These are phyloP conservation scores for Phylloporus sp. DNA, from an alignment of 768 basidiomycete genomes.

Conservation along the genomic window DNA sequence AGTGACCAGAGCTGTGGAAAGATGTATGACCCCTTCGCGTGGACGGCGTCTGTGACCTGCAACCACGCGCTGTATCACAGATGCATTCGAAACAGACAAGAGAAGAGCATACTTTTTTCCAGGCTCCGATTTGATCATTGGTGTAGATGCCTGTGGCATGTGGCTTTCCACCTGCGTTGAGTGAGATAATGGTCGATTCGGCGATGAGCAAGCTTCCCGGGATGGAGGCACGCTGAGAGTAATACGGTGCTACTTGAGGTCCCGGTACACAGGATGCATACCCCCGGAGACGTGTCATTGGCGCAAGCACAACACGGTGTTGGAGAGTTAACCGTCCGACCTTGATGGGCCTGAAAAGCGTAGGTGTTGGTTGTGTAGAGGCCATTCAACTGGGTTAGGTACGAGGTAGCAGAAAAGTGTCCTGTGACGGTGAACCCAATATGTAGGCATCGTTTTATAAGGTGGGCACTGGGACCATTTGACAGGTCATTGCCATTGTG, in stretches of 20 bases:
- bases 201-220: conserved; percentile 48
- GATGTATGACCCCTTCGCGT: conserved; percentile 48
- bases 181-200: conserved; percentile 53
- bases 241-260: conserved; percentile 40
- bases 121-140: conserved; percentile 48
- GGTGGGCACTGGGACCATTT: no score
- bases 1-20: conserved; percentile 48
- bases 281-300: conserved; percentile 47
- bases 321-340: conserved; percentile 40
- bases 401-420: no score
- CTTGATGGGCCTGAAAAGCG: conserved; percentile 43
- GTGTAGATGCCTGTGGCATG: conserved; percentile 28
- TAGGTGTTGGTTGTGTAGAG: background rate
- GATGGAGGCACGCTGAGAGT: conserved; percentile 42
- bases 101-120: conserved; percentile 38
- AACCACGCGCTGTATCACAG: background rate
- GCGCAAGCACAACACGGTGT: conserved; percentile 53
- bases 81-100: no score
- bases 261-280: conserved; percentile 34
- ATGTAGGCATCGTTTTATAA: no score
- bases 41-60: conserved; percentile 54
- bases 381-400: background rate
- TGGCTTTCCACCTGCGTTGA: conserved; percentile 43
- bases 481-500: no score
- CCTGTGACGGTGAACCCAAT: no score